Base-by-base conservation (phyloP, 2,329 filamentous ascomycete genomes). In the Monosporascus sp. region DNA sequence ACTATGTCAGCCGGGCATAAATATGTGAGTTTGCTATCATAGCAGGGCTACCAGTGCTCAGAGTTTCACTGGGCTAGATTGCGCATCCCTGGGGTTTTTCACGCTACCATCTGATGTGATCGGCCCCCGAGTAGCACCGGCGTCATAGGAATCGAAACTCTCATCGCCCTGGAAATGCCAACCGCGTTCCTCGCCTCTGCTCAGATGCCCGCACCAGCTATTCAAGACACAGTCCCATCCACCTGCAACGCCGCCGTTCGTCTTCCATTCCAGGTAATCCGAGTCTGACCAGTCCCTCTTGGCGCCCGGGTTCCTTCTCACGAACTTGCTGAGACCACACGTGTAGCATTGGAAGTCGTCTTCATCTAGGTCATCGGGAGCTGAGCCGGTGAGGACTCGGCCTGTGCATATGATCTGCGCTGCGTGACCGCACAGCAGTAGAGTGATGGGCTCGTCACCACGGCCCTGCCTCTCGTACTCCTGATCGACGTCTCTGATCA, bases 201-300 rank as follows among this genome's bases (percentile, higher is more conserved):
- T 36, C 18, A 48, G 5, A 38, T 48, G 47, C 9, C 27, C 47
- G 8, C 47, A 48, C 47, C 47, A 36, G 47, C 47, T 48, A 6
- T 48, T 48, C 25, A 48, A 22, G n/a, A 48, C 47, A 38, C 47
- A 48, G 47, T 48, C 47, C 47, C 47, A 48, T 36, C 47, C 47
- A 8, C 47, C 47, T 22, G 47, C 47, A n/a, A 48, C 42, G 42
- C 42, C 47, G 36, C 47, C 47, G 6, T 48, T 48, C 5, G 31
- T 38, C 27, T n/a, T 36, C 47, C 47, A 48, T 11, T 48, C 27
- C 14, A 48, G 27, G 27, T 48, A 36, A 36, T 48, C 47, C 6
- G 18, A 36, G 27, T 48, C 22, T 11, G 42, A 27, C 47, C 25
- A 37, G 14, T 17, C 27, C 6, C 14, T 14, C 17, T 27, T 15